Percentiles rank a stretch among this genome's conserved stretches.
phyloP scores from a whole-genome alignment of 2,329 filamentous ascomycete species.

The Apiospora saccharicola region DNA sequence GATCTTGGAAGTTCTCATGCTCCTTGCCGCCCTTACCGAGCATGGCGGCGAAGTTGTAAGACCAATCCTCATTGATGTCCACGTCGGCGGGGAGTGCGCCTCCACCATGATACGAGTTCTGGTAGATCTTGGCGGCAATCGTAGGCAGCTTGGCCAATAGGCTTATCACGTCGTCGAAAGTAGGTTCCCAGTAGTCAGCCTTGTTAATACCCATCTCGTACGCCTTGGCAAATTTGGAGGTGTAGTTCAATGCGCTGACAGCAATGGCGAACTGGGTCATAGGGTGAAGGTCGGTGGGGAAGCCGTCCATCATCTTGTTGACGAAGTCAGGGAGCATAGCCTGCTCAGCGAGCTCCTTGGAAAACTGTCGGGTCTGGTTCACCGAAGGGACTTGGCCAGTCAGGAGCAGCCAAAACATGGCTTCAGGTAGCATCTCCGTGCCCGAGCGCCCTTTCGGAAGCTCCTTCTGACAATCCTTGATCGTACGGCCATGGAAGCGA shows the following conservation, averaged over 20 bases:
- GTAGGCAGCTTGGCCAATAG: slow-evolving; percentile 95
- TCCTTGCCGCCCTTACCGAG: slow-evolving; percentile 88
- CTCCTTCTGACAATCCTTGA: slow-evolving; percentile 95
- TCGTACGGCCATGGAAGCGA: slow-evolving; percentile 95
- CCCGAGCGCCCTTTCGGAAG: slow-evolving; percentile 91
- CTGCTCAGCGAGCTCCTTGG: slow-evolving; percentile 86
- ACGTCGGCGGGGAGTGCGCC: slow-evolving; percentile 78
- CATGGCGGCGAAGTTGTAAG: slow-evolving; percentile 98
- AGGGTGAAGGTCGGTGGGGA: slow-evolving; percentile 89
- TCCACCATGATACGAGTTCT: slow-evolving; percentile 81
- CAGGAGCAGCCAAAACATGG: slow-evolving; percentile 99
- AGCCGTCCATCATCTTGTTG: slow-evolving; percentile 85
- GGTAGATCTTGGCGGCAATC: slow-evolving; percentile 97
- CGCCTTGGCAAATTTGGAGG: slow-evolving; percentile 89
- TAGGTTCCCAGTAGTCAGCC: slow-evolving; percentile 98
- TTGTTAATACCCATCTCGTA: slow-evolving; percentile 93
- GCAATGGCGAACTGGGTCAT: slow-evolving; percentile 99
- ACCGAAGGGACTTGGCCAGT: slow-evolving; percentile 90
- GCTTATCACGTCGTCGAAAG: slow-evolving; percentile 93
- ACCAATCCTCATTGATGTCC: slow-evolving; percentile 91
- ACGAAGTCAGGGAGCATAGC: slow-evolving; percentile 84
- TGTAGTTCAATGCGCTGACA: slow-evolving; percentile 94
- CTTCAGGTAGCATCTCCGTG: slow-evolving; percentile 96
- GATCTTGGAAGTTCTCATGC: slow-evolving; percentile 93
- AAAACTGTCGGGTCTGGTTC: slow-evolving; percentile 81